Percentiles rank a stretch among this genome's conserved stretches.
These are phyloP conservation scores for Termitomyces sp. DNA, from an alignment of 1,284 basidiomycete species.

Conservation along the genomic window DNA sequence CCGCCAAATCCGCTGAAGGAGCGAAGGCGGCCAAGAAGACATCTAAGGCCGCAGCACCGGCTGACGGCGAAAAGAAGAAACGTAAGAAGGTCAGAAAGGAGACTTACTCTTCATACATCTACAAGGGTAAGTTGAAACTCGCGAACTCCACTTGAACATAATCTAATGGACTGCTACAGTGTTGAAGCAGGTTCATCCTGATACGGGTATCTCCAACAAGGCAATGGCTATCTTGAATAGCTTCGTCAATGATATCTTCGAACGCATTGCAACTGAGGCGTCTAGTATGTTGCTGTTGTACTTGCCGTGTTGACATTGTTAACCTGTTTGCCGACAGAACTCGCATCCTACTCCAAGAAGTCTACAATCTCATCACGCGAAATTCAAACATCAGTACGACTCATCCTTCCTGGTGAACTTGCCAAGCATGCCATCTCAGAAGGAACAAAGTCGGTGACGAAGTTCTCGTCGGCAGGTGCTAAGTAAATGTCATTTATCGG, in stretches of 20 bases:
- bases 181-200: conserved; percentile 90
- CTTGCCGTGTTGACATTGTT: neutral
- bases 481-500: conserved; percentile 35
- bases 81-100: conserved; percentile 86
- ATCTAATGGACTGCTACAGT: conserved; percentile 37
- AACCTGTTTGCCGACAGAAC: conserved; percentile 44
- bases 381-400: conserved; percentile 87
- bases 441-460: conserved; percentile 59
- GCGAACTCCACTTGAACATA: conserved; percentile 7
- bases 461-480: conserved; percentile 64
- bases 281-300: conserved; percentile 53
- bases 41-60: conserved; percentile 54
- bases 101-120: conserved; percentile 93
- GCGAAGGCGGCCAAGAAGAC: conserved; percentile 85
- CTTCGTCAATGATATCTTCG: conserved; percentile 91
- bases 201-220: conserved; percentile 97
- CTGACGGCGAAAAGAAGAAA: conserved; percentile 82
- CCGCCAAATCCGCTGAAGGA: conserved; percentile 67
- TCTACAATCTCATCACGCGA: conserved; percentile 92
- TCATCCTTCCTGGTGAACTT: conserved; percentile 86
- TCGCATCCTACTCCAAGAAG: conserved; percentile 90
- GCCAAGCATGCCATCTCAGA: conserved; percentile 81
- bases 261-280: conserved; percentile 87
- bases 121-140: conserved; percentile 62
- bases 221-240: conserved; percentile 94